These are phyloP conservation scores for Nicotiana otophora DNA, from an alignment of 257 asterid genomes.

Conservation along the genomic window DNA sequence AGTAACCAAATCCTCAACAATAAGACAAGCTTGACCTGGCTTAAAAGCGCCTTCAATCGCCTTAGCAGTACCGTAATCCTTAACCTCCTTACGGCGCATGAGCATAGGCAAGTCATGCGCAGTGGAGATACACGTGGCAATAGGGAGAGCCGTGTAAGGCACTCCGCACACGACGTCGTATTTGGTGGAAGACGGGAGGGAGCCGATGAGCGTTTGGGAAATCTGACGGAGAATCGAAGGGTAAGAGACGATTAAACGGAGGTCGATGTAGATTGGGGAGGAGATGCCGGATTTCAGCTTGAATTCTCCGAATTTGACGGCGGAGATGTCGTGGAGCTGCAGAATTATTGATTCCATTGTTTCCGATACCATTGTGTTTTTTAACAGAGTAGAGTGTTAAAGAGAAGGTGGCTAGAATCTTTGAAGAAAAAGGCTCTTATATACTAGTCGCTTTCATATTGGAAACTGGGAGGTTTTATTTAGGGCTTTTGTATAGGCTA, in stretches of 20 bases:
- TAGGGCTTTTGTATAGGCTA: background rate
- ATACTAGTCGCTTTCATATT: background rate
- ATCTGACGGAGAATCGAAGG: constrained; percentile 74
- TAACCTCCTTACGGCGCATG: constrained; percentile 94
- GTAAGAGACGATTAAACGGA: constrained; percentile 85
- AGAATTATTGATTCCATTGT: constrained; percentile 70
- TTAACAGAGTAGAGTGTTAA: background rate
- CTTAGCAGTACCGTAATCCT: constrained; percentile 85
- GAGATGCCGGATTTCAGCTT: constrained; percentile 91
- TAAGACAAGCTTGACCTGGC: constrained; percentile 51
- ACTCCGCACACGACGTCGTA: constrained; percentile 91
- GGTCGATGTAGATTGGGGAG: constrained; percentile 96
- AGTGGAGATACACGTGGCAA: constrained; percentile 78
- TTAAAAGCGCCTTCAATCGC: constrained; percentile 77
- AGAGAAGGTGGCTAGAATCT: background rate
- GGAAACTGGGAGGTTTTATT: background rate
- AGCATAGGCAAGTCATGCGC: constrained; percentile 65
- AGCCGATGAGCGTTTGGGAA: constrained; percentile 52
- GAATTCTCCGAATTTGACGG: constrained; percentile 94
- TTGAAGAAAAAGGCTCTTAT: background rate
- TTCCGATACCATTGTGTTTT: constrained; percentile 6
- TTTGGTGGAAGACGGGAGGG: constrained; percentile 50
- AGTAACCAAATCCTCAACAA: constrained; percentile 90
- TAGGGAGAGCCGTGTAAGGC: constrained; percentile 94
- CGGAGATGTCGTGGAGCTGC: constrained; percentile 85